A percentile compares a stretch with the other conserved stretches of the same genome.
Conservation (phyloP, 441 rosid genomes). For the Biscutella auriculata region DNA sequence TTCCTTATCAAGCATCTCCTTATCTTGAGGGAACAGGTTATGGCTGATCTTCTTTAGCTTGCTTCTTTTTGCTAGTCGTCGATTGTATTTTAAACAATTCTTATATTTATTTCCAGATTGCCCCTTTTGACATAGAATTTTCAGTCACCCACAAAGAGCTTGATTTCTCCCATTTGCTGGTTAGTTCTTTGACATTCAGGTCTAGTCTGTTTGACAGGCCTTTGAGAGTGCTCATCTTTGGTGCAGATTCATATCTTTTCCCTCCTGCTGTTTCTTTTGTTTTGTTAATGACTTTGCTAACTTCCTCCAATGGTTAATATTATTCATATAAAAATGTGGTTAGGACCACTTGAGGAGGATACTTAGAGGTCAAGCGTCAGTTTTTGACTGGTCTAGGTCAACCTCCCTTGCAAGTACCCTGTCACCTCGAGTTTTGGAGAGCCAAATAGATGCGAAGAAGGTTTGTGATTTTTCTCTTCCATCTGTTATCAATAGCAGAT, state of each 20-base stretch:
- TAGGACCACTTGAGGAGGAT: conserved; percentile 91
- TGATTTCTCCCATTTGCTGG: conserved; percentile 95
- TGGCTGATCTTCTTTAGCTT: conserved; percentile 12
- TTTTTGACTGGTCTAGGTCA: conserved; percentile 95
- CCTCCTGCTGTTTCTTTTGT: not conserved
- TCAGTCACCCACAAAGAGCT: conserved; percentile 94
- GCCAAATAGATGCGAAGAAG: conserved; percentile 95
- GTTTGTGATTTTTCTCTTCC: conserved; percentile 26
- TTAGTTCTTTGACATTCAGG: conserved; percentile 32
- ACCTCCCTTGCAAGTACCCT: conserved; percentile 85
- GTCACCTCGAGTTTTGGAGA: conserved; percentile 93
- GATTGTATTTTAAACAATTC: conserved; percentile 3
- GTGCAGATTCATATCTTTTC: not conserved
- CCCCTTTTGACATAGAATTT: conserved; percentile 94
- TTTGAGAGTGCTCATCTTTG: not conserved
- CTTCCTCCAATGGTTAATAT: not conserved
- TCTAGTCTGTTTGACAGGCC: conserved; percentile 3
- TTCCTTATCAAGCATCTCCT: conserved; percentile 90
- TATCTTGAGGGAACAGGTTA: conserved; percentile 88
- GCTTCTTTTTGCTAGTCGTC: conserved; percentile 13
- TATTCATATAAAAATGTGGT: conserved; percentile 1
- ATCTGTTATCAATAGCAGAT: not conserved
- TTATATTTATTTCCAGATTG: conserved; percentile 43
- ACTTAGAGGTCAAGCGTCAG: conserved; percentile 92
- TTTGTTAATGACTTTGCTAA: conserved; percentile 1